phyloP scores from a whole-genome alignment of 129 eudicot species.

The Glebionis coronaria region DNA sequence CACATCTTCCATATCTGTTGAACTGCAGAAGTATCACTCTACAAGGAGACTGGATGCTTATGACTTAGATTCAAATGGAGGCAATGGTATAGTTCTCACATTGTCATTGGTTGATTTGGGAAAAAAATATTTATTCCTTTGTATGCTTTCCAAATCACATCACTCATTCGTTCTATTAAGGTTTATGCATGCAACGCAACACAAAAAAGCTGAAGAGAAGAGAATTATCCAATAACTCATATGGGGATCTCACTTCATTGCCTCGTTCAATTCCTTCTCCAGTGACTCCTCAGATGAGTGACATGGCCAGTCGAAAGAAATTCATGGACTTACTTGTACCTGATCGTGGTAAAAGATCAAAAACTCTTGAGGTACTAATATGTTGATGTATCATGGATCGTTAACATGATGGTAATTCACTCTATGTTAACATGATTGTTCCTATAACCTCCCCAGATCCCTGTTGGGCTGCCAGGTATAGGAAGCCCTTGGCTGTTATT shows the following conservation, averaged over 20 bases:
- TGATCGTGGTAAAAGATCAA: slow-evolving; percentile 66
- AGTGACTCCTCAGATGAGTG: slow-evolving; percentile 79
- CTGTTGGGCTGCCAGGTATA: slow-evolving; percentile 58
- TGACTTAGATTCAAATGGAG: slow-evolving; percentile 62
- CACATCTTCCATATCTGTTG: slow-evolving; percentile 11
- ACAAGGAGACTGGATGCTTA: slow-evolving; percentile 60
- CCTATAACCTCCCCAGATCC: slow-evolving; percentile 34
- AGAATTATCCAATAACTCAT: slow-evolving; percentile 42
- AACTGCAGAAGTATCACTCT: slow-evolving; percentile 57
- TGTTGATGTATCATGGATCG: slow-evolving; percentile 13
- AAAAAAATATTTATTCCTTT: not conserved
- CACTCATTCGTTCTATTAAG: slow-evolving; percentile 28
- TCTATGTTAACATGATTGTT: slow-evolving; percentile 12
- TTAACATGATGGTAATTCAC: not conserved
- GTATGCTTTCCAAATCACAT: not conserved
- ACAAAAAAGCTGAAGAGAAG: slow-evolving; percentile 62
- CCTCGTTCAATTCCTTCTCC: slow-evolving; percentile 64
- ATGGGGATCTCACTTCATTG: slow-evolving; percentile 34
- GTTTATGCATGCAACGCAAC: slow-evolving; percentile 59
- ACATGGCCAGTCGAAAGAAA: slow-evolving; percentile 72
- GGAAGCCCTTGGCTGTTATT: slow-evolving; percentile 78
- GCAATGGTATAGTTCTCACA: slow-evolving; percentile 42
- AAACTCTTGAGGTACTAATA: slow-evolving; percentile 50
- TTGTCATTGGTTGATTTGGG: not conserved
- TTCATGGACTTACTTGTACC: slow-evolving; percentile 61